Evolutionary conservation across 1,139 yeast genomes (phyloP), one percentile per base, ranked within the genome.

Genomic region (Kodamaea fungicola): DNA sequence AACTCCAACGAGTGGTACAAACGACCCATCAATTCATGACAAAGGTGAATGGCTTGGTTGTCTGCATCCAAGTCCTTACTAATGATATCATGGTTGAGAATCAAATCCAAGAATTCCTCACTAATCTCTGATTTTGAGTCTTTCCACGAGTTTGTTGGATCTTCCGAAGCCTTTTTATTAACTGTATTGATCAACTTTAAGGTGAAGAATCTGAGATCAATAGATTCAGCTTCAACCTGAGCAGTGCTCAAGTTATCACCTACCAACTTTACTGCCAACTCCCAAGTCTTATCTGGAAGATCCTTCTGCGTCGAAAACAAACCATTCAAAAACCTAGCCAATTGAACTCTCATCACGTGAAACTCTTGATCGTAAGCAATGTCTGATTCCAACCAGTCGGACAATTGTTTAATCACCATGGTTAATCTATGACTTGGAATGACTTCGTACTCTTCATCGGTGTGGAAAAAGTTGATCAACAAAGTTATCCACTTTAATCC

Each of bases 321-420:
- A 3, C 61, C 61, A 6, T 50, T 45, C 26, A 81, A 64, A 37
- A 84, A 71, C 33, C 68, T 69, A 7, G 80, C 56, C 22, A 83
- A 49, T 32, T 71, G 76, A 21, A 78, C 56, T 50, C 94, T 68
- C 32, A 80, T 54, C 4, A 64, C 55, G 10, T 64, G 50, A 44
- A 83, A 84, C 7, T 62, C 70, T 0, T 64, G 60, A 22, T 81
- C 88, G 54, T 76, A 83, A 1, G 84, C 78, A 31, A 70, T 51
- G 22, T 79, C 85, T 12, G 80, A 69, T 26, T 80, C 86, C 22
- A 82, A 52, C 85, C 87, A 82, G 22, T 58, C 57, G 5, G 62
- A 55, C 3, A 85, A 49, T 10, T 75, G 72, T 30, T 65, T 71
- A 8, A 84, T 46, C 10, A 81, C 62, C 86, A 83, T 78, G 31